phyloP scores from a whole-genome alignment of 192 early-diverging fungal species.

The Mortierella alpina region DNA sequence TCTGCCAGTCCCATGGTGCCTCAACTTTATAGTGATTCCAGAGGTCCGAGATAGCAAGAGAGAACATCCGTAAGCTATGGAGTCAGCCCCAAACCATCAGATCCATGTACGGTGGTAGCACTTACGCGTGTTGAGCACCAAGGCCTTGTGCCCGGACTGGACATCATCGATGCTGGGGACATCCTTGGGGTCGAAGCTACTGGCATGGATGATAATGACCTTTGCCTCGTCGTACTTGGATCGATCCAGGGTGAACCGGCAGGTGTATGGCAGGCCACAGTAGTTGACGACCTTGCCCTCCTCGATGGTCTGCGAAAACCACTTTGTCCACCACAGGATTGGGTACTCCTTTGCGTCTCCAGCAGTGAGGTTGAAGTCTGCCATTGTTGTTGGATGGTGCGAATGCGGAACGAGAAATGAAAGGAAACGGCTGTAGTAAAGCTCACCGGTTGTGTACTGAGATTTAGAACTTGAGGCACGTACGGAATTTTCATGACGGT shows the following conservation, averaged over 20 bases:
- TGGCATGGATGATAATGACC: conserved; percentile 20
- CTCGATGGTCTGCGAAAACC: background rate
- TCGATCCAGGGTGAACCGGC: conserved; percentile 23
- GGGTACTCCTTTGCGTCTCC: conserved; percentile 16
- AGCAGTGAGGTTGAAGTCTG: too few species aligned
- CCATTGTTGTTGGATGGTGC: too few species aligned
- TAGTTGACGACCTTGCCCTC: conserved; percentile 18
- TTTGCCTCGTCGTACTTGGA: conserved; percentile 13
- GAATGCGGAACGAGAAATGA: too few species aligned
- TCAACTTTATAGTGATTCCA: conserved; percentile 10
- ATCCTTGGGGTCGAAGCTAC: conserved; percentile 10
- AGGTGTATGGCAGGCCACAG: conserved; percentile 33
- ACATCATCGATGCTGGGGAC: conserved; percentile 9
- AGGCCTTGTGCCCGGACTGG: conserved; percentile 8
- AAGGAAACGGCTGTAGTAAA: too few species aligned
- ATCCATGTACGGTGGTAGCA: background rate
- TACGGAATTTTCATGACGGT: too few species aligned
- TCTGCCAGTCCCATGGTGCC: conserved; percentile 5
- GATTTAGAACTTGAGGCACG: too few species aligned
- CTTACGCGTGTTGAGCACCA: conserved; percentile 16
- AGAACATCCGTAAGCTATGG: background rate
- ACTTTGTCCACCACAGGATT: conserved; percentile 27
- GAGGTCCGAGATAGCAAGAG: too few species aligned
- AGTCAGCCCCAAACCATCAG: background rate
- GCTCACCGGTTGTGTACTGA: too few species aligned